Evolutionary conservation across 2,329 filamentous ascomycete genomes (phyloP).

Genomic region (Lachnellula arida): DNA sequence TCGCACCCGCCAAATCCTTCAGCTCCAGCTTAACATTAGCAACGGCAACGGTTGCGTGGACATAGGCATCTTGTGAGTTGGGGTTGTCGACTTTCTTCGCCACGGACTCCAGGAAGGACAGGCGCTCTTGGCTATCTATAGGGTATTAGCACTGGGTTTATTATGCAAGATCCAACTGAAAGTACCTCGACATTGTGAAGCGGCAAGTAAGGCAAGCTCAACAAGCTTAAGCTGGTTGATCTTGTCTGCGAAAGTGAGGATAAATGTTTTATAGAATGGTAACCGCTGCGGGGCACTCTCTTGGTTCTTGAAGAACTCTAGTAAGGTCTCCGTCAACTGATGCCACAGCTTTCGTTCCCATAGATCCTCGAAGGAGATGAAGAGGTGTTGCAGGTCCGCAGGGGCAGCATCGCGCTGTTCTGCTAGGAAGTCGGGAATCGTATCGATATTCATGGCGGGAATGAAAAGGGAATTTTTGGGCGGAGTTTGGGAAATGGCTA

Average conservation of each 20-base stretch:
- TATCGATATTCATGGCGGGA: constrained; percentile 70
- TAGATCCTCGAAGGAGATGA: constrained; percentile 89
- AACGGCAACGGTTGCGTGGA: constrained; percentile 88
- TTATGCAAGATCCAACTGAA: background rate
- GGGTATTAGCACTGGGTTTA: constrained; percentile 10
- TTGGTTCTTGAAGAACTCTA: constrained; percentile 81
- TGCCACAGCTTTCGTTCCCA: constrained; percentile 99
- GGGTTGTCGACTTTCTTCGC: constrained; percentile 87
- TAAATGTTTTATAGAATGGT: constrained; percentile 88
- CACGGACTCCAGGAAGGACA: constrained; percentile 78
- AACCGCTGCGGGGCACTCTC: constrained; percentile 81
- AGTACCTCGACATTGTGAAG: constrained; percentile 74
- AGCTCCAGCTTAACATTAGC: constrained; percentile 82
- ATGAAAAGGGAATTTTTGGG: background rate
- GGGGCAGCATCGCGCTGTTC: constrained; percentile 86
- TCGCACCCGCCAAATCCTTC: constrained; percentile 73
- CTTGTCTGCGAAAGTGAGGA: constrained; percentile 94
- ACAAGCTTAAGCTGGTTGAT: constrained; percentile 99
- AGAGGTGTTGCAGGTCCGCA: constrained; percentile 79
- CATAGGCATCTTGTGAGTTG: constrained; percentile 89
- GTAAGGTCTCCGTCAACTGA: constrained; percentile 85
- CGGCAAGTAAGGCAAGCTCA: constrained; percentile 80
- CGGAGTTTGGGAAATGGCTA: background rate
- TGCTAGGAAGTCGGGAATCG: constrained; percentile 85
- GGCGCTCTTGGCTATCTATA: constrained; percentile 78